Conservation (phyloP, 805 yeast genomes). For the Starmerella bacillaris region DNA sequence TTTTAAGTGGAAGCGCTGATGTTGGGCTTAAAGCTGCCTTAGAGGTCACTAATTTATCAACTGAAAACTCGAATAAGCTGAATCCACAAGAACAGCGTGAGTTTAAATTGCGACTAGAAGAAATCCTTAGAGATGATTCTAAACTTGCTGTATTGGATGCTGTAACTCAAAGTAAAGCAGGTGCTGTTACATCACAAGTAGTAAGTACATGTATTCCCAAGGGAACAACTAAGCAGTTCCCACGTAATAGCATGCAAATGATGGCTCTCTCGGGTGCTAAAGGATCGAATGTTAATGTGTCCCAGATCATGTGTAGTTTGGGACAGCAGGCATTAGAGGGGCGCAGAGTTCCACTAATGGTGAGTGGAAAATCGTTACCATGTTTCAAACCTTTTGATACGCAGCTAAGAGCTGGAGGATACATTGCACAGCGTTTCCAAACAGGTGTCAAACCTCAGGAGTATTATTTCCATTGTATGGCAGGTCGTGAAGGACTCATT, state of each 20-base stretch:
- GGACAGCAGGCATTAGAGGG: slow-evolving; percentile 99
- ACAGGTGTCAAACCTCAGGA: slow-evolving; percentile 97
- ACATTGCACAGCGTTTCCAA: slow-evolving; percentile 88
- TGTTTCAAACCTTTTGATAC: slow-evolving; percentile 94
- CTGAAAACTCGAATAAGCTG: slow-evolving; percentile 29
- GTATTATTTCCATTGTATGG: slow-evolving; percentile 99
- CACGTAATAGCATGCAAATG: slow-evolving; percentile 91
- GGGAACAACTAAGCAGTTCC: slow-evolving; percentile 91
- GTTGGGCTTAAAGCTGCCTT: slow-evolving; percentile 84
- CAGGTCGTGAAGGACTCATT: slow-evolving; percentile 98
- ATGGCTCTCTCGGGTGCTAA: slow-evolving; percentile 99
- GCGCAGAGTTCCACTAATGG: slow-evolving; percentile 98
- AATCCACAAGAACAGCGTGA: slow-evolving; percentile 66
- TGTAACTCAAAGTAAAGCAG: slow-evolving; percentile 81
- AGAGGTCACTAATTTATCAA: slow-evolving; percentile 82
- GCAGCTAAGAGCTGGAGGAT: slow-evolving; percentile 96
- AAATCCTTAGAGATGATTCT: slow-evolving; percentile 80
- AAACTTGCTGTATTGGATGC: slow-evolving; percentile 91
- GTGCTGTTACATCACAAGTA: slow-evolving; percentile 81
- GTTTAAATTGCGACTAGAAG: slow-evolving; percentile 74
- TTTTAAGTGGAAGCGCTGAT: slow-evolving; percentile 57
- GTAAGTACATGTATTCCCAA: slow-evolving; percentile 87
- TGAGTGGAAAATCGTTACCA: slow-evolving; percentile 91
- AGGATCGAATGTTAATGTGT: slow-evolving; percentile 95
- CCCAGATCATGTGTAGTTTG: slow-evolving; percentile 96